These are phyloP conservation scores for Pelargonium fulgidum DNA, from an alignment of 441 rosid species.

Conservation along the genomic window DNA sequence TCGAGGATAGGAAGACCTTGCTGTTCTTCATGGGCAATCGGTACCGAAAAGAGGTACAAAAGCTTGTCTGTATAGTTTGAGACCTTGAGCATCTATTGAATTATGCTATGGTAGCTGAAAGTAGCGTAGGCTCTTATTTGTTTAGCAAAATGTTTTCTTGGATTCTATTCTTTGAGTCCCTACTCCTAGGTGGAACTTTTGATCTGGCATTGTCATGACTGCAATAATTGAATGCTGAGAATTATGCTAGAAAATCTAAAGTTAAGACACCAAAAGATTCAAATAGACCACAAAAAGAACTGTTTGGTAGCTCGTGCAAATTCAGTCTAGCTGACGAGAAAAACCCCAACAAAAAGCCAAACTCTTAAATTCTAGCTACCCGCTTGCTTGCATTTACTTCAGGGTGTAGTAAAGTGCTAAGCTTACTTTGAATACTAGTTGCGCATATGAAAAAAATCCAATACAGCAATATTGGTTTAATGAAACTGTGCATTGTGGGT, in stretches of 20 bases:
- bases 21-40: constrained; percentile 98
- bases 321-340: no score
- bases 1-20: constrained; percentile 52
- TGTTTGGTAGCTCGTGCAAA: no score
- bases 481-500: constrained; percentile 6
- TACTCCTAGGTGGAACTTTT: no score
- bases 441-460: background rate
- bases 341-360: no score
- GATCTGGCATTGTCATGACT: no score
- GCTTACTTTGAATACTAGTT: background rate
- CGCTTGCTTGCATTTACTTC: background rate
- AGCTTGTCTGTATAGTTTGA: background rate
- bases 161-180: no score
- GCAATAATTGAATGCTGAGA: no score
- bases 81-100: background rate
- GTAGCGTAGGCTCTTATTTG: background rate
- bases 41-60: constrained; percentile 70
- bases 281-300: no score
- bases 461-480: background rate
- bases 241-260: no score
- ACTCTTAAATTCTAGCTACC: no score
- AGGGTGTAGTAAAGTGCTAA: constrained; percentile 1
- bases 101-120: background rate
- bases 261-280: no score
- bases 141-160: no score